Conservation (phyloP, 345 rosid genomes). For the Salix exigua region DNA sequence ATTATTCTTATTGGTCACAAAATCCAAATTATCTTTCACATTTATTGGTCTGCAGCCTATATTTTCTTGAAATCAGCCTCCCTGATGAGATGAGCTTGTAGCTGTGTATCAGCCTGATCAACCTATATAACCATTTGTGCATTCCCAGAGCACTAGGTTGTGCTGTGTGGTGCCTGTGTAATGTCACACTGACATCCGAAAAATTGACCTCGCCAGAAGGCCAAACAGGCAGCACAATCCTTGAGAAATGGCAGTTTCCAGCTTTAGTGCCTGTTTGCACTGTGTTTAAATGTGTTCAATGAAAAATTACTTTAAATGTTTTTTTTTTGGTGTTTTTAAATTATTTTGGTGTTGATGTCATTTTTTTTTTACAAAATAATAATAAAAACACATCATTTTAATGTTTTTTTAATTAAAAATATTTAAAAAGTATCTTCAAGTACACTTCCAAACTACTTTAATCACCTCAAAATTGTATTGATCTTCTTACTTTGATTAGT, state of each 20-base stretch:
- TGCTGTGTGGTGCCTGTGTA: not conserved
- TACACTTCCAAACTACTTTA: too few relatives aligned
- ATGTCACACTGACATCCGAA: not conserved
- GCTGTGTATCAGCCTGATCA: slow-evolving; percentile 1
- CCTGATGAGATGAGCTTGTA: slow-evolving; percentile 69
- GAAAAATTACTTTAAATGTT: too few relatives aligned
- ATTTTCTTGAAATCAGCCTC: slow-evolving; percentile 76
- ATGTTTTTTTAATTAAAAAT: too few relatives aligned
- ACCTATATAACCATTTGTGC: slow-evolving; percentile 1
- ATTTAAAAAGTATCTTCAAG: too few relatives aligned
- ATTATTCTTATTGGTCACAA: not conserved
- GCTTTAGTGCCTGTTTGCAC: too few relatives aligned
- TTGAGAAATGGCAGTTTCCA: not conserved
- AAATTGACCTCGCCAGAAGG: not conserved
- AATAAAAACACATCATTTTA: too few relatives aligned
- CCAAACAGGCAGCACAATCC: not conserved
- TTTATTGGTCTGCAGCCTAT: slow-evolving; percentile 49
- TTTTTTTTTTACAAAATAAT: too few relatives aligned
- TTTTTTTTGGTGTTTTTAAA: too few relatives aligned
- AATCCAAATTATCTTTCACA: not conserved
- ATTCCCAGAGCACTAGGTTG: not conserved
- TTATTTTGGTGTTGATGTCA: too few relatives aligned
- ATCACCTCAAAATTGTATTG: not conserved
- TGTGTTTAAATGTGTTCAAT: too few relatives aligned
- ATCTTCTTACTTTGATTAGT: not conserved